Conservation (phyloP, 495 filamentous ascomycete species). For the Achaetomiella virescens region DNA sequence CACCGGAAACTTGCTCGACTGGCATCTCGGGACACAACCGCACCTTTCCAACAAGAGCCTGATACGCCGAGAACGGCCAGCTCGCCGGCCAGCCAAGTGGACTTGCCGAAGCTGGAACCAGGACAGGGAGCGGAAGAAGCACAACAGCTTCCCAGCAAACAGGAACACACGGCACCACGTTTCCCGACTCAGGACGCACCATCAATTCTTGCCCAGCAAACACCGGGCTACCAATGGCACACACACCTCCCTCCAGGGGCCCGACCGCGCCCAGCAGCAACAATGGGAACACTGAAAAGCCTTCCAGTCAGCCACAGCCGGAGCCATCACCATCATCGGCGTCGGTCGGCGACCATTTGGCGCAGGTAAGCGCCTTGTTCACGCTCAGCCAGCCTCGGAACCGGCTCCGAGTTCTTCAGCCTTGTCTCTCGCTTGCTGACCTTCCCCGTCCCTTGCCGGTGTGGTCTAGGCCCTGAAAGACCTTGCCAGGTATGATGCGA, state of each 20-base stretch:
- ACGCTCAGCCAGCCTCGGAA: not conserved
- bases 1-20: not conserved
- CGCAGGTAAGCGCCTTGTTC: conserved; percentile 20
- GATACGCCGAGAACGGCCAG: not conserved
- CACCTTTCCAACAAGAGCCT: not conserved
- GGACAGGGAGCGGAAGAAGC: not conserved
- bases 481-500: conserved; percentile 40
- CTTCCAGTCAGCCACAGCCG: not conserved
- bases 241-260: not conserved
- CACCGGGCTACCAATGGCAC: conserved; percentile 5
- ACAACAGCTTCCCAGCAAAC: not conserved
- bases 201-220: not conserved
- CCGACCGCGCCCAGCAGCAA: not conserved
- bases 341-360: conserved; percentile 16
- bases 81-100: not conserved
- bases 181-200: not conserved
- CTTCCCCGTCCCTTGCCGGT: conserved; percentile 5
- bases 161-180: not conserved
- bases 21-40: not conserved
- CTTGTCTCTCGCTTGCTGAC: conserved; percentile 17
- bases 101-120: not conserved
- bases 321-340: conserved; percentile 4
- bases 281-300: not conserved
- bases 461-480: conserved; percentile 41
- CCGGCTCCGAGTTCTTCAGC: conserved; percentile 7